phyloP scores from a whole-genome alignment of 306 rosid genomes.

The Vicia sativa region DNA sequence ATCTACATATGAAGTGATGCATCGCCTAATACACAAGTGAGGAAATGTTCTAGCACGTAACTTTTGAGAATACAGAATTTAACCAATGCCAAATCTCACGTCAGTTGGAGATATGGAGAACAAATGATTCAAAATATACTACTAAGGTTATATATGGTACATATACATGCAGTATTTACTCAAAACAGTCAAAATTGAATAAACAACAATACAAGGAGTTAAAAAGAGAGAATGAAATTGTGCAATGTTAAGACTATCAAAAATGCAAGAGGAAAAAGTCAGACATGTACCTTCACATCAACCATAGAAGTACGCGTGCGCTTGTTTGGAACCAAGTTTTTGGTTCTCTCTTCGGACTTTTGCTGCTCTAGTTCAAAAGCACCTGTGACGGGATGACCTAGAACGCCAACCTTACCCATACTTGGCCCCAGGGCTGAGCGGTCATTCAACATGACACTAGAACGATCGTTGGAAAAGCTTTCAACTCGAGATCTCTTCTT shows the following conservation, averaged over 20 bases:
- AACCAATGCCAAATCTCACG: conserved; percentile 32
- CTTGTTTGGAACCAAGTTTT: conserved; percentile 76
- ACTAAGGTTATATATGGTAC: conserved; percentile 12
- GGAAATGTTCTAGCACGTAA: conserved; percentile 28
- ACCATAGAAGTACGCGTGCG: conserved; percentile 94
- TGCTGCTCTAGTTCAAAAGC: conserved; percentile 88
- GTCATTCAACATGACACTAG: conserved; percentile 66
- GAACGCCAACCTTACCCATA: conserved; percentile 76
- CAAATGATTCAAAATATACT: conserved; percentile 37
- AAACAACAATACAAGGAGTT: conserved; percentile 19
- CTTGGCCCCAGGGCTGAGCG: conserved; percentile 70
- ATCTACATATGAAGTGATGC: conserved; percentile 2
- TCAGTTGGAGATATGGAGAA: conserved; percentile 35
- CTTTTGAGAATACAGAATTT: conserved; percentile 33
- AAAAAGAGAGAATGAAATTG: conserved; percentile 27
- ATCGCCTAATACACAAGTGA: conserved; percentile 12
- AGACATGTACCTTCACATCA: conserved; percentile 73
- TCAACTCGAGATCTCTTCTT: conserved; percentile 97
- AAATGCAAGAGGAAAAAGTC: conserved; percentile 23
- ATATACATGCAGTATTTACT: conserved; percentile 25
- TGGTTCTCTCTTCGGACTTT: conserved; percentile 79
- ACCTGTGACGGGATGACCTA: conserved; percentile 67
- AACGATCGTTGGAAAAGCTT: conserved; percentile 66
- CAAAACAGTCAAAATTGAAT: conserved; percentile 32
- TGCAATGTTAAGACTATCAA: conserved; percentile 3